Conservation (phyloP, 345 rosid genomes). For the Nasturtium officinale region DNA sequence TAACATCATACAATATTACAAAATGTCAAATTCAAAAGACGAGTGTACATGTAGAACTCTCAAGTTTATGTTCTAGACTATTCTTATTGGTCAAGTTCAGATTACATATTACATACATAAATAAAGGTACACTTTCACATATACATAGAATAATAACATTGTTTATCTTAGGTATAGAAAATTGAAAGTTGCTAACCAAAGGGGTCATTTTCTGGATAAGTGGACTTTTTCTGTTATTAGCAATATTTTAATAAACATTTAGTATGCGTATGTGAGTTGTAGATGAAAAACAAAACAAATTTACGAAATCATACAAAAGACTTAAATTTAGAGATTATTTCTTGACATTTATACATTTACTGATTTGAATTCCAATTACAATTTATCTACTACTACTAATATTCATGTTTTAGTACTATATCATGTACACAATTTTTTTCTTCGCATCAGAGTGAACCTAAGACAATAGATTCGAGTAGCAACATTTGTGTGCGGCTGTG, state of each 20-base stretch:
- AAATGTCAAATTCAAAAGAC: slow-evolving; percentile 20
- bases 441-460: not conserved
- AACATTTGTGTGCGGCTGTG: not conserved
- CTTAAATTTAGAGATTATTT: not conserved
- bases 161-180: not conserved
- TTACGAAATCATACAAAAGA: too few relatives aligned
- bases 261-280: not conserved
- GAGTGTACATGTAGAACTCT: slow-evolving; percentile 11
- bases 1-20: not conserved
- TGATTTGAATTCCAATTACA: not conserved
- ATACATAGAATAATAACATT: not conserved
- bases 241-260: not conserved
- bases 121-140: slow-evolving; percentile 2
- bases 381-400: not conserved
- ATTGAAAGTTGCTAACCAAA: not conserved
- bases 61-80: not conserved
- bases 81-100: not conserved
- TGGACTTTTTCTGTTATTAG: slow-evolving; percentile 6
- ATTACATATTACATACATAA: not conserved
- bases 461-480: not conserved
- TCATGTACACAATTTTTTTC: not conserved
- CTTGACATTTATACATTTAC: not conserved
- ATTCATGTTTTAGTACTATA: not conserved
- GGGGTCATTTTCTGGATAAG: not conserved
- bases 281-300: too few relatives aligned